These are phyloP conservation scores for Apophysomyces ossiformis DNA, from an alignment of 371 early-diverging fungal species.

Conservation along the genomic window DNA sequence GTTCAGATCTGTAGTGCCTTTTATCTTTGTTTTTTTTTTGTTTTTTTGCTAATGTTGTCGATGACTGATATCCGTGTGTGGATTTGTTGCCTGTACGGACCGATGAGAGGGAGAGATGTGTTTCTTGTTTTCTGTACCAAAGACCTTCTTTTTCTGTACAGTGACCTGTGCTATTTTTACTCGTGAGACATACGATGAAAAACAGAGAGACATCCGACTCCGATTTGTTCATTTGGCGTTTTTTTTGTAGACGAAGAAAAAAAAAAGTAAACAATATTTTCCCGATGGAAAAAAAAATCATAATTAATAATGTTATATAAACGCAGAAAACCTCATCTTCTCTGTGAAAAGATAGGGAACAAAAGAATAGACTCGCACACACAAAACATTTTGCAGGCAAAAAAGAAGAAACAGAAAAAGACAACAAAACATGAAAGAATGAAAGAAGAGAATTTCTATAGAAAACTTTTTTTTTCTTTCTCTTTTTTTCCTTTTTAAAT, in stretches of 20 bases:
- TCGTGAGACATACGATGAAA: too few species aligned
- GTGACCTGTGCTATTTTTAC: too few species aligned
- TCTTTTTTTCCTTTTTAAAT: conserved; percentile 20
- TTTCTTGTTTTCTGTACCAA: too few species aligned
- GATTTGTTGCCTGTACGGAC: too few species aligned
- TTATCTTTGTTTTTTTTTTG: too few species aligned
- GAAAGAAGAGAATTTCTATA: not conserved
- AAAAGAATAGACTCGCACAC: not conserved
- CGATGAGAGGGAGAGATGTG: too few species aligned
- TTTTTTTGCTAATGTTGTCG: too few species aligned
- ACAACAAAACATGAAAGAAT: not conserved
- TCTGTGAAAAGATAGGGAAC: not conserved
- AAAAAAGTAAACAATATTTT: not conserved
- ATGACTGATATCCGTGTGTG: too few species aligned
- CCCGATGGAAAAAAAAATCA: not conserved
- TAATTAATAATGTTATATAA: not conserved
- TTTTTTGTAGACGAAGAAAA: not conserved
- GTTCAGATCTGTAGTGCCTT: too few species aligned
- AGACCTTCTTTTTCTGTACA: too few species aligned
- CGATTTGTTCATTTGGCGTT: not conserved
- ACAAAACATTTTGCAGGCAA: not conserved
- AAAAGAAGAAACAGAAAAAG: not conserved
- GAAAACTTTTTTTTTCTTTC: not conserved
- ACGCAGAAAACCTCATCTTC: not conserved
- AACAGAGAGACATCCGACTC: too few species aligned